Conservation (phyloP, 129 eudicot genomes). For the Centaurea solstitialis region DNA sequence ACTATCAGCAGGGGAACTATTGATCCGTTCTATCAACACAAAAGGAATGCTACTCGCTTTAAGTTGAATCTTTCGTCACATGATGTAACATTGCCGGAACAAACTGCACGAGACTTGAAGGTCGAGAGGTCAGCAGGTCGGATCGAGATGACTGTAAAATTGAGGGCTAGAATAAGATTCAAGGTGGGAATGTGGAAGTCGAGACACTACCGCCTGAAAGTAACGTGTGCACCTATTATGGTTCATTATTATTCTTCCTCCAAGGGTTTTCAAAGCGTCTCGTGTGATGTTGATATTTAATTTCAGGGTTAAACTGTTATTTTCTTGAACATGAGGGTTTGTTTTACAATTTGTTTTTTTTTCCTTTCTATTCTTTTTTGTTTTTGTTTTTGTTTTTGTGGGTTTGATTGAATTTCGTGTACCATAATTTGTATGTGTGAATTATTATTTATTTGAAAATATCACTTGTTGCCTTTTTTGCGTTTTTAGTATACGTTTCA, state of each 20-base stretch:
- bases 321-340: slow-evolving; percentile 19
- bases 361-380: neutral
- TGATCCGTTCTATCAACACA: slow-evolving; percentile 65
- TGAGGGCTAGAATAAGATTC: slow-evolving; percentile 60
- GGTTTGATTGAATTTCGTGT: slow-evolving; percentile 21
- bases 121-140: slow-evolving; percentile 55
- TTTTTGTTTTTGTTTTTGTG: neutral
- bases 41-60: slow-evolving; percentile 62
- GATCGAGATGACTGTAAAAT: slow-evolving; percentile 49
- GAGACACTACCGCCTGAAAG: slow-evolving; percentile 54
- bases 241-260: slow-evolving; percentile 47
- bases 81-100: slow-evolving; percentile 34
- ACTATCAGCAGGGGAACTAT: slow-evolving; percentile 42
- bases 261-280: slow-evolving; percentile 33
- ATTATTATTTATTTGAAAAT: slow-evolving; percentile 16
- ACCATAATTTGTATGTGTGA: slow-evolving; percentile 32
- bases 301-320: slow-evolving; percentile 6
- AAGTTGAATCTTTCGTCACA: slow-evolving; percentile 45
- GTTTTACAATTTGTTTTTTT: neutral
- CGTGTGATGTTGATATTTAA: slow-evolving; percentile 63
- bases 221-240: slow-evolving; percentile 56
- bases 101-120: slow-evolving; percentile 41
- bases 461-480: neutral
- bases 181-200: slow-evolving; percentile 79
- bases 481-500: neutral